Conservation (phyloP, 768 basidiomycete species). For the Lactarius pseudohatsudake region DNA sequence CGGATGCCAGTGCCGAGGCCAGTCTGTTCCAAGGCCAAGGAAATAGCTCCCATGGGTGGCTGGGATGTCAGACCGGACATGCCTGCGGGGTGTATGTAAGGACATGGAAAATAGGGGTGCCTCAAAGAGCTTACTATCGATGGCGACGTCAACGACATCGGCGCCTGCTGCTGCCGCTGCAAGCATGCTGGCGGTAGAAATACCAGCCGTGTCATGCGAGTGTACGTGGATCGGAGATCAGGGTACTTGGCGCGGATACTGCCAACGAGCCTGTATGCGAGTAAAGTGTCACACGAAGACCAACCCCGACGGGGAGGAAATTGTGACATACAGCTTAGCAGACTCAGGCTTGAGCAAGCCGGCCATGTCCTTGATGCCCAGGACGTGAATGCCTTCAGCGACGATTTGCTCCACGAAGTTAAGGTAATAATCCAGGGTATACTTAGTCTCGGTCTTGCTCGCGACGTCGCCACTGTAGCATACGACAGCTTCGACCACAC, state of each 20-base stretch:
- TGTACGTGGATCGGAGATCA: constrained; percentile 97
- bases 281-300: constrained; percentile 8
- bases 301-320: constrained; percentile 13
- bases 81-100: constrained; percentile 48
- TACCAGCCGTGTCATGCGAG: constrained; percentile 99
- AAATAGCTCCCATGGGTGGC: constrained; percentile 97
- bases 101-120: background rate
- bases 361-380: constrained; percentile 99
- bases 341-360: constrained; percentile 94
- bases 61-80: constrained; percentile 99
- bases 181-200: constrained; percentile 96
- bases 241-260: constrained; percentile 96
- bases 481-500: constrained; percentile 95
- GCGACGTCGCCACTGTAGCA: constrained; percentile 99
- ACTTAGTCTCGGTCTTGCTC: constrained; percentile 92
- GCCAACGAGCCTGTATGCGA: constrained; percentile 69
- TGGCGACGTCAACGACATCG: constrained; percentile 96
- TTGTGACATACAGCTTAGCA: constrained; percentile 72
- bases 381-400: constrained; percentile 91
- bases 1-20: constrained; percentile 92
- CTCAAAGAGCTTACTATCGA: constrained; percentile 72
- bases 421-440: constrained; percentile 96
- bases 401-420: constrained; percentile 94
- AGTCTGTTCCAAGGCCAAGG: constrained; percentile 93
- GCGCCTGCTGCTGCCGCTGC: constrained; percentile 96